Percentiles rank a stretch among this genome's conserved stretches.
Evolutionary conservation across 192 early-diverging fungal species (phyloP).

Genomic region (Rhizoclosmatium sp.): DNA sequence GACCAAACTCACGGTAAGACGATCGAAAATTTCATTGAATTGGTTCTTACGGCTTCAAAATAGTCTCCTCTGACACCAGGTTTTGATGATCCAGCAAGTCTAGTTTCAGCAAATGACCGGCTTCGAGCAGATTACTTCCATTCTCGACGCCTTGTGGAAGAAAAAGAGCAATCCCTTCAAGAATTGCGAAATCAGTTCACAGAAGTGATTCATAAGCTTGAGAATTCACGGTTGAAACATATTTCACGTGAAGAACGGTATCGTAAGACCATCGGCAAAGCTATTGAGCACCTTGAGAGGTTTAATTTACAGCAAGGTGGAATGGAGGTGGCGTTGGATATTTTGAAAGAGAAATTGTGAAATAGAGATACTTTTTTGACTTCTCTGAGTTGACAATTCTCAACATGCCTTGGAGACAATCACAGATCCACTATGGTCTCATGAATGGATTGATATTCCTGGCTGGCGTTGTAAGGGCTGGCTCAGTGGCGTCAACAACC

Average conservation of each 20-base stretch:
- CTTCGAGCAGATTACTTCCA: constrained; percentile 20
- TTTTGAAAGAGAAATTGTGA: constrained; percentile 7
- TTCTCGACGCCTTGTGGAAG: constrained; percentile 9
- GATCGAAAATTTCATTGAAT: neutral
- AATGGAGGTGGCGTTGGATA: constrained; percentile 24
- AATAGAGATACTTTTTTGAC: too few species aligned
- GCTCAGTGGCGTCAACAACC: neutral
- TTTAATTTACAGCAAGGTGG: constrained; percentile 21
- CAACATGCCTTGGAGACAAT: too few species aligned
- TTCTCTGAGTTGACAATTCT: too few species aligned
- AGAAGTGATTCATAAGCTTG: constrained; percentile 15
- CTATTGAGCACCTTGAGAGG: constrained; percentile 29
- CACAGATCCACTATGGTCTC: too few species aligned
- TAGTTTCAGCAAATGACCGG: constrained; percentile 25
- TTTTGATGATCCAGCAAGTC: constrained; percentile 10
- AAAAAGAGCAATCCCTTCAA: constrained; percentile 19
- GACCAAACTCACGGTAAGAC: neutral
- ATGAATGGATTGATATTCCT: too few species aligned
- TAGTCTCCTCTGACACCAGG: constrained; percentile 4
- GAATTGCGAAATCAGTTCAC: constrained; percentile 27
- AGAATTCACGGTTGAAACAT: constrained; percentile 22
- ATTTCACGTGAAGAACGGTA: constrained; percentile 28
- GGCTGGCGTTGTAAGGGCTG: too few species aligned
- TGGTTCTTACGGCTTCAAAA: neutral
- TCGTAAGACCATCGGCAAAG: constrained; percentile 28